Evolutionary conservation across 2,329 filamentous ascomycete species (phyloP).

Genomic region (Epichloe scottii): DNA sequence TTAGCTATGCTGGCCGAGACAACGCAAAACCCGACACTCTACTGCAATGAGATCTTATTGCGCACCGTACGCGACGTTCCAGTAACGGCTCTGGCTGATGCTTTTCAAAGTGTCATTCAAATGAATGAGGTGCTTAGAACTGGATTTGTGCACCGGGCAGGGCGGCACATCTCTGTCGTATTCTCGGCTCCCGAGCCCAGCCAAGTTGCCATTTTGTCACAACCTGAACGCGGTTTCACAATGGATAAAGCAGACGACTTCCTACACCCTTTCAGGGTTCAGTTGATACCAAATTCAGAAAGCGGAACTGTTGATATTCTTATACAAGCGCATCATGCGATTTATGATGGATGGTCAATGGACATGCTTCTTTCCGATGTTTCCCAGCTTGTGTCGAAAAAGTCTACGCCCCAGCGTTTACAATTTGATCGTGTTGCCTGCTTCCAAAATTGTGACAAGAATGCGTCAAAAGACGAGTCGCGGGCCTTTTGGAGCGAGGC

Average conservation of each 20-base stretch:
- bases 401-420: constrained; percentile 27
- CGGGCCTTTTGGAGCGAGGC: constrained; percentile 58
- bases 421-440: constrained; percentile 49
- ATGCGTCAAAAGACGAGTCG: constrained; percentile 25
- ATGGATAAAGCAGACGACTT: constrained; percentile 25
- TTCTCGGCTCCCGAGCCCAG: constrained; percentile 41
- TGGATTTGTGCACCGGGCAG: constrained; percentile 50
- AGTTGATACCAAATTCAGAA: constrained; percentile 27
- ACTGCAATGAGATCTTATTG: constrained; percentile 68
- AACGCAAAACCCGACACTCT: constrained; percentile 41
- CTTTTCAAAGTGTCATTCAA: constrained; percentile 36
- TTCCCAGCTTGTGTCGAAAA: constrained; percentile 28
- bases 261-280: constrained; percentile 49
- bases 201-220: constrained; percentile 18
- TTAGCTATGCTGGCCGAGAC: constrained; percentile 72
- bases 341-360: constrained; percentile 92
- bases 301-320: constrained; percentile 20
- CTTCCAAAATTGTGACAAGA: constrained; percentile 26
- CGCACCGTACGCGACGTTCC: constrained; percentile 30
- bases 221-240: constrained; percentile 25
- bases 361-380: constrained; percentile 63
- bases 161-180: constrained; percentile 32
- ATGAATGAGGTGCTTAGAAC: constrained; percentile 59
- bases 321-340: constrained; percentile 62
- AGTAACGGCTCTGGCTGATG: constrained; percentile 28